Evolutionary conservation across 371 early-diverging fungal species (phyloP).

Genomic region (Parasitella parasitica): DNA sequence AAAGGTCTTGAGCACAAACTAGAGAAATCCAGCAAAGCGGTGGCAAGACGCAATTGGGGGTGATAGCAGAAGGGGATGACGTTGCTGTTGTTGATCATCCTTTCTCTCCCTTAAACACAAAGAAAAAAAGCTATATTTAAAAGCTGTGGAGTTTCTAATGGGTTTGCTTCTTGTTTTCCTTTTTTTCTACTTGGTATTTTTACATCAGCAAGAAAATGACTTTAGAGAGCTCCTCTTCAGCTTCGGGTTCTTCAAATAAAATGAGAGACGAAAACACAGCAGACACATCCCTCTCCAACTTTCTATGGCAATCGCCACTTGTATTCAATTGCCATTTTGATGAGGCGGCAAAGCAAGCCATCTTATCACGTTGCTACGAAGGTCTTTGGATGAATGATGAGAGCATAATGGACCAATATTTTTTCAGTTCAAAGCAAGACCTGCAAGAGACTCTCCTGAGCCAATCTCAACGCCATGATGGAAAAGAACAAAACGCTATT

Average conservation of each 20-base stretch:
- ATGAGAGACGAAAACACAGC: neutral
- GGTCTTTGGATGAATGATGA: conserved; percentile 54
- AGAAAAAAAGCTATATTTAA: neutral
- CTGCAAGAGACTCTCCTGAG: conserved; percentile 38
- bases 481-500: conserved; percentile 19
- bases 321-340: conserved; percentile 47
- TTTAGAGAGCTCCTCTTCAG: conserved; percentile 6
- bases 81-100: neutral
- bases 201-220: neutral
- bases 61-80: too few species aligned
- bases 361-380: conserved; percentile 51
- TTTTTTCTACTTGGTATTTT: neutral
- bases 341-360: conserved; percentile 48
- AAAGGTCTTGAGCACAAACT: too few species aligned
- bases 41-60: too few species aligned
- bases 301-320: conserved; percentile 44
- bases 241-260: neutral
- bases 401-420: conserved; percentile 44
- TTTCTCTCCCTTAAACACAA: neutral
- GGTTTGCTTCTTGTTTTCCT: neutral
- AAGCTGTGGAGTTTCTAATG: too few species aligned
- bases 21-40: too few species aligned
- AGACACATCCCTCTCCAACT: conserved; percentile 26
- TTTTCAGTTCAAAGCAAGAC: conserved; percentile 41
- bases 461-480: conserved; percentile 27